phyloP scores from a whole-genome alignment of 1,139 yeast genomes.

The Kodamaea sp. region DNA sequence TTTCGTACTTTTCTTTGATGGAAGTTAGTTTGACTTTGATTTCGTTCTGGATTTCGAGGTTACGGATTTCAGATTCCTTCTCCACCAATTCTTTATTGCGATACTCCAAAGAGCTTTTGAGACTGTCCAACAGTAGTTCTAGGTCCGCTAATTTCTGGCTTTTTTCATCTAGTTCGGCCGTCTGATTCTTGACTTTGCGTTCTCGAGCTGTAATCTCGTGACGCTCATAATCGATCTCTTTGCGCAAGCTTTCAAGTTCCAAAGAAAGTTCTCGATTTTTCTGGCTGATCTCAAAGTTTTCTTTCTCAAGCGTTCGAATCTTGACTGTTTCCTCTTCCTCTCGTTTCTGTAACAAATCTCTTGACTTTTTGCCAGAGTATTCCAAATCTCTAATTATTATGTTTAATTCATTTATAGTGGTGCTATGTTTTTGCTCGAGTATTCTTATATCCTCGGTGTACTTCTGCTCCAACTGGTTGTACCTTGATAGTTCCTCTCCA shows the following conservation, averaged over 20 bases:
- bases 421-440: background rate
- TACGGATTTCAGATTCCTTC: slow-evolving; percentile 9
- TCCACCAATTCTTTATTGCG: slow-evolving; percentile 8
- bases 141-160: background rate
- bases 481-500: slow-evolving; percentile 1
- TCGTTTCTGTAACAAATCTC: background rate
- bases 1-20: slow-evolving; percentile 14
- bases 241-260: background rate
- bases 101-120: slow-evolving; percentile 9
- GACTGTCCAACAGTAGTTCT: slow-evolving; percentile 5
- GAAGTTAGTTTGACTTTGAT: slow-evolving; percentile 7
- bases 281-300: background rate
- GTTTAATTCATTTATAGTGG: background rate
- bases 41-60: slow-evolving; percentile 2
- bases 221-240: background rate
- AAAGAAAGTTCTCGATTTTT: background rate
- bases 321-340: background rate
- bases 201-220: background rate
- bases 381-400: background rate
- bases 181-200: background rate
- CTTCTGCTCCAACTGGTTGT: background rate
- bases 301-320: background rate
- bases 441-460: background rate
- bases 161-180: background rate
- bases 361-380: background rate